Evolutionary conservation across 139 green algal species (phyloP), one percentile per base, ranked within the genome.

Genomic region (Haematococcus lacustris): DNA sequence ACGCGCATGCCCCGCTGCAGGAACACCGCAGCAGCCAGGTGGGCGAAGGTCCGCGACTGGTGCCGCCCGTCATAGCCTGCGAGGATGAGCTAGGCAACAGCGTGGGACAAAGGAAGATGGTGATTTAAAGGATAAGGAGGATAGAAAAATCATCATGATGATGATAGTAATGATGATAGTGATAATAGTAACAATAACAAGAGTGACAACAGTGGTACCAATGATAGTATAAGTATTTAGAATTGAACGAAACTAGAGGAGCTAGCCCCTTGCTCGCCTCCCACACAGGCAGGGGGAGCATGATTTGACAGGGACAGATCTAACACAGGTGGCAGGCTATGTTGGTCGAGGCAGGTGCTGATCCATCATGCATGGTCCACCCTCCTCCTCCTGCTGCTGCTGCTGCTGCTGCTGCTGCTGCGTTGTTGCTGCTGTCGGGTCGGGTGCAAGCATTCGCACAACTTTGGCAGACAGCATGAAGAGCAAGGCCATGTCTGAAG

Each of bases 11-110:
- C 81, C 33, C 59, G 35, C 21, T 34, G 67, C 0, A 76, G 50
- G 38, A 90, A 90, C 51, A 90, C 85, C 3, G 73, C 73, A 0
- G 89, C 88, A 4, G 85, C 85, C 17, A 88, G 71, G 26, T 53
- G 33, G 0, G 89, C 89, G 71, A 87, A 93, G 1, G 78, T 40
- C 1, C 40, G 60, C 25, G 73, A 86, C 47, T 80, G 57, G 69
- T 92, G 73, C 2, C 88, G 82, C 0, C 79, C 84, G 35, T 93
- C 87, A 53, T 81, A 88, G 26, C 87, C 87, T 88, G 80, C 33
- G 71, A 5, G 61, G 61, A 5, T 30, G 34, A 25, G 6, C 13
- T 32, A 13, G 65, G 3, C 38, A 59, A 37, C 43, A 28, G 43
- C 43, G 9, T 53, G 43, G 9, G 43, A n/a, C n/a, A n/a, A n/a